These are phyloP conservation scores for Aphanoascus verrucosus DNA, from an alignment of 2,329 filamentous ascomycete species.

Conservation along the genomic window DNA sequence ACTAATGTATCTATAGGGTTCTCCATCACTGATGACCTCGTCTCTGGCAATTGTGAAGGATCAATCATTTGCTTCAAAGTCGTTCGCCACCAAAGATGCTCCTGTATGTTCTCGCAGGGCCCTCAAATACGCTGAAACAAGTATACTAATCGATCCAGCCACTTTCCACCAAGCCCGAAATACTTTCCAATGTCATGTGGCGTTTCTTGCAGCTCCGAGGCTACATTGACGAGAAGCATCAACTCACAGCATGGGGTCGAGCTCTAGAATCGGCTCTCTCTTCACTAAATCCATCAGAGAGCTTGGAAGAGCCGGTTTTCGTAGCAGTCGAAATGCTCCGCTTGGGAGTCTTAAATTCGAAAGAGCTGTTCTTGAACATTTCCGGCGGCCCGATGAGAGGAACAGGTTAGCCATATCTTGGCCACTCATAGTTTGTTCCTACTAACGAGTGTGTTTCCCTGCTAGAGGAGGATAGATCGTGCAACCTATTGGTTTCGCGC, in stretches of 20 bases:
- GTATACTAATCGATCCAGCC: constrained; percentile 23
- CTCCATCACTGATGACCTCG: constrained; percentile 23
- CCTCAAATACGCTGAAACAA: neutral
- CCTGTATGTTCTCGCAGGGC: constrained; percentile 29
- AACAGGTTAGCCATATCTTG: constrained; percentile 28
- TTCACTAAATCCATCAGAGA: constrained; percentile 45
- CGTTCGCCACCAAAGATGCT: constrained; percentile 48
- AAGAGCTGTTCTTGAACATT: constrained; percentile 50
- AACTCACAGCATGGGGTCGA: constrained; percentile 72
- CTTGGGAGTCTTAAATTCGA: constrained; percentile 64
- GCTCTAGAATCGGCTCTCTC: constrained; percentile 62
- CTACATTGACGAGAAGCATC: constrained; percentile 68
- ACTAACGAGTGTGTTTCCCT: constrained; percentile 23
- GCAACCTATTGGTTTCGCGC: constrained; percentile 72
- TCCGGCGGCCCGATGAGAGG: constrained; percentile 51
- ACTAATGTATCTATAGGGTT: constrained; percentile 11
- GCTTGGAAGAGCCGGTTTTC: constrained; percentile 66
- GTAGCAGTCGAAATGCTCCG: constrained; percentile 77
- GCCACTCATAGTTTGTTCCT: neutral
- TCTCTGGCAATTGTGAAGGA: constrained; percentile 57
- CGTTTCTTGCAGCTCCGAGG: constrained; percentile 80
- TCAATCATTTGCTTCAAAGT: constrained; percentile 57
- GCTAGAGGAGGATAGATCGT: constrained; percentile 61
- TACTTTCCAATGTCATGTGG: constrained; percentile 68
- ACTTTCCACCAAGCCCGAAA: constrained; percentile 56